phyloP scores from a whole-genome alignment of 2,329 filamentous ascomycete species.

The Zymoseptoria brevis region DNA sequence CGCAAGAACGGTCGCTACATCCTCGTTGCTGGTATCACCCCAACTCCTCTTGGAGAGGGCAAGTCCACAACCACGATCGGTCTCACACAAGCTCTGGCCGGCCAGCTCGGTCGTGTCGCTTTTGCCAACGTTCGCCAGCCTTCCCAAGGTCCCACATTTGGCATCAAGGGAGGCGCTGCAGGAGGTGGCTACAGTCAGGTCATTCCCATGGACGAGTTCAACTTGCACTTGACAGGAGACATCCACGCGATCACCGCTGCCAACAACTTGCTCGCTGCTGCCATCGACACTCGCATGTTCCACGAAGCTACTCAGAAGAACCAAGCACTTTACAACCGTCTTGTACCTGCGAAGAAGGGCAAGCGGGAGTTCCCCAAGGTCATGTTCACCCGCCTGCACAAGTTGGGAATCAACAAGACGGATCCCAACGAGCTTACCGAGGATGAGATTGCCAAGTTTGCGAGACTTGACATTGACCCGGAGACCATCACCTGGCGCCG shows the following conservation, averaged over 20 bases:
- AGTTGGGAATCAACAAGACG: constrained; percentile 92
- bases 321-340: constrained; percentile 72
- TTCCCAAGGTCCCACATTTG: constrained; percentile 94
- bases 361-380: constrained; percentile 77
- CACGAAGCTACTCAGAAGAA: constrained; percentile 95
- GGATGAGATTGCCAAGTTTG: constrained; percentile 81
- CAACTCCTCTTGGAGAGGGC: constrained; percentile 90
- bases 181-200: constrained; percentile 98
- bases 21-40: constrained; percentile 90
- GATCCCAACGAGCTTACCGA: constrained; percentile 83
- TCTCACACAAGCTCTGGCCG: constrained; percentile 83
- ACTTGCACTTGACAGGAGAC: constrained; percentile 92
- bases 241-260: constrained; percentile 96
- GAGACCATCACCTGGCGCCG: constrained; percentile 96
- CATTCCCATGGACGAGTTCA: constrained; percentile 99
- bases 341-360: constrained; percentile 85
- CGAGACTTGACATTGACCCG: constrained; percentile 91
- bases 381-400: constrained; percentile 89
- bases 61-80: constrained; percentile 98
- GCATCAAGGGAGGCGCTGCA: constrained; percentile 96
- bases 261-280: constrained; percentile 92
- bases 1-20: constrained; percentile 85
- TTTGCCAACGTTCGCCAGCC: constrained; percentile 98
- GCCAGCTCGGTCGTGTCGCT: constrained; percentile 74
- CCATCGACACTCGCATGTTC: constrained; percentile 96